phyloP scores from a whole-genome alignment of 257 asterid genomes.

The Vinca minor region DNA sequence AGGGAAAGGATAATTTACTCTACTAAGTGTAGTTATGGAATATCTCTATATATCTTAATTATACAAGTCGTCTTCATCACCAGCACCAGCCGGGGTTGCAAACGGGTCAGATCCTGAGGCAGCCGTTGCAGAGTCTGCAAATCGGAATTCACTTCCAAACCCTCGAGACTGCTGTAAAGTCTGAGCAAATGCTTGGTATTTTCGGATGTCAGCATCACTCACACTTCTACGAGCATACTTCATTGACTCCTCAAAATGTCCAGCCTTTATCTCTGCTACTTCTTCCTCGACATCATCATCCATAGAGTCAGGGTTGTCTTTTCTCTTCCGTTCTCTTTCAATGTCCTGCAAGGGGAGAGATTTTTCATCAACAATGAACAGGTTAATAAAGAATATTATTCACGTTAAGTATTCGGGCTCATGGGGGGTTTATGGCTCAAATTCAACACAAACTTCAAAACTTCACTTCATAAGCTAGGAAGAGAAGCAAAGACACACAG shows the following conservation, averaged over 20 bases:
- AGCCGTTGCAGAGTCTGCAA: slow-evolving; percentile 31
- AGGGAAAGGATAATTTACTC: background rate
- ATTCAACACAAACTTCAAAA: background rate
- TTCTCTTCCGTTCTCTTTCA: slow-evolving; percentile 40
- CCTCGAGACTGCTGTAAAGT: slow-evolving; percentile 62
- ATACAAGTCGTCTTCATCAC: slow-evolving; percentile 55
- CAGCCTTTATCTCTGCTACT: slow-evolving; percentile 47
- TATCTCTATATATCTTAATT: slow-evolving; percentile 12
- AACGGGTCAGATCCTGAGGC: slow-evolving; percentile 40
- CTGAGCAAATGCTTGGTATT: slow-evolving; percentile 62
- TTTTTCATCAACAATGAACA: background rate
- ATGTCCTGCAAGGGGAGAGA: slow-evolving; percentile 33
- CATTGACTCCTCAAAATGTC: slow-evolving; percentile 68
- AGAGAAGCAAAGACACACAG: background rate
- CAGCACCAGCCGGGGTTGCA: slow-evolving; percentile 37
- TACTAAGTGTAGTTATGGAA: background rate
- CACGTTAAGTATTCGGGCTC: background rate
- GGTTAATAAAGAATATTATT: background rate
- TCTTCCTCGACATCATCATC: slow-evolving; percentile 53
- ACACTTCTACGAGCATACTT: slow-evolving; percentile 59
- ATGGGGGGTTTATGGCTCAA: background rate
- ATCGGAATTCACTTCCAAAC: slow-evolving; percentile 57
- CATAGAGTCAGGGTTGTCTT: slow-evolving; percentile 40
- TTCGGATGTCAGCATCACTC: slow-evolving; percentile 66
- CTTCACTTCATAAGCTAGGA: background rate